These are phyloP conservation scores for Phytopythium vexans DNA, from an alignment of 352 stramenopile genomes.

Conservation along the genomic window DNA sequence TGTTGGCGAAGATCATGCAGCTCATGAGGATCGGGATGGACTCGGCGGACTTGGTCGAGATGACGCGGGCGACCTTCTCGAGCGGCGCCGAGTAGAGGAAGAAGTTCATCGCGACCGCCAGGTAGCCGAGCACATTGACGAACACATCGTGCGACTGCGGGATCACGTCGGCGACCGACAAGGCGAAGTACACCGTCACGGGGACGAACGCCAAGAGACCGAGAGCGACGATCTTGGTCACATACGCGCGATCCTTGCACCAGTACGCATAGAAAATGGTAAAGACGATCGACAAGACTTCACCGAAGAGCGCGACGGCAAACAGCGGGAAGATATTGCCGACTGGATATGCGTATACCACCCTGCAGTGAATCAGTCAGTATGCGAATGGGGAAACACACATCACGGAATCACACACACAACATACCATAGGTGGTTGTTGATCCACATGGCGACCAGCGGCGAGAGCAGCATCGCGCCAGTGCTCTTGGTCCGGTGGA, in stretches of 20 bases:
- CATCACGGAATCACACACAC: neutral
- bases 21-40: conserved; percentile 5
- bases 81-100: conserved; percentile 11
- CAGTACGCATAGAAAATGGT: conserved; percentile 16
- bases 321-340: conserved; percentile 17
- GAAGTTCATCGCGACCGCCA: conserved; percentile 12
- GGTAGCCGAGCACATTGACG: conserved; percentile 12
- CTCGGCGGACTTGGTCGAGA: conserved; percentile 1
- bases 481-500: conserved; percentile 19
- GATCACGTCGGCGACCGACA: conserved; percentile 2
- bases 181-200: conserved; percentile 9
- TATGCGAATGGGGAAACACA: neutral
- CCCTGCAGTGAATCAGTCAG: conserved; percentile 15
- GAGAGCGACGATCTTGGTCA: conserved; percentile 7
- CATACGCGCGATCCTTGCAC: conserved; percentile 11
- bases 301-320: conserved; percentile 7
- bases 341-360: conserved; percentile 17
- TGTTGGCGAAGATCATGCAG: conserved; percentile 3
- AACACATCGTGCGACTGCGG: conserved; percentile 11
- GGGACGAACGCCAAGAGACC: conserved; percentile 11
- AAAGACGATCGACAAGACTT: conserved; percentile 6
- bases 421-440: conserved; percentile 22
- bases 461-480: conserved; percentile 21
- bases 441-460: conserved; percentile 24
- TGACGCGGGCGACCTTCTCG: conserved; percentile 10